Evolutionary conservation across 768 basidiomycete species (phyloP), one percentile per base, ranked within the genome.

Genomic region (Baorangia bicolor): DNA sequence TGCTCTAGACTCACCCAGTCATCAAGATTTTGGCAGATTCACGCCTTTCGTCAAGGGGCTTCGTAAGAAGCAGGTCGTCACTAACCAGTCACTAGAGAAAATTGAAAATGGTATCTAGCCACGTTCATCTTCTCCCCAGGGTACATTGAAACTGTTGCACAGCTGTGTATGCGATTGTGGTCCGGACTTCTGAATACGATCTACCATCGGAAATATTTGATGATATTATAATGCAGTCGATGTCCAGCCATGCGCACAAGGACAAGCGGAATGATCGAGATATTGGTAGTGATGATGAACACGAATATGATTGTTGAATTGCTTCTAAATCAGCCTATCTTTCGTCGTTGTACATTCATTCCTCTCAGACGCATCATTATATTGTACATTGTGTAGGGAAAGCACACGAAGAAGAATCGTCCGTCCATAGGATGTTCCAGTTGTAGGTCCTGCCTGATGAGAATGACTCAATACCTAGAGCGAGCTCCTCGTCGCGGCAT

Each of bases 31-130:
- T 66, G 94, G 95, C 64, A 78, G 75, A 13, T 81, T 92, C 60
- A 83, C 85, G 1, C 85, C 88, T 1, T 78, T 85, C 64, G 78
- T 92, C 46, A 78, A 78, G 41, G 87, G 89, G 44, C 76, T 99
- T 39, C 77, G 78, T 51, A 95, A 92, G 76, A 99, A 99, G 74
- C 94, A 97, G 67, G 69, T 75, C 3, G 90, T 96, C 18, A 96
- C 94, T 1, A 73, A 79, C 3, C 85, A 90, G 63, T 96, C 93
- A n/a, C 78, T 99, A 9, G 83, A 86, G 66, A 99, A 98, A 73
- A 95, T 98, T 48, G 96, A 99, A 79, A 83, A 88, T 64, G 93
- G 95, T 96, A 59, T 42, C 34, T 35, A 12, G 12, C 2, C 57
- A 21, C 39, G 16, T 51, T 55, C 27, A n/a, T 51, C 28, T 37